phyloP scores from a whole-genome alignment of 352 stramenopile species.

The Globisporangium splendens region DNA sequence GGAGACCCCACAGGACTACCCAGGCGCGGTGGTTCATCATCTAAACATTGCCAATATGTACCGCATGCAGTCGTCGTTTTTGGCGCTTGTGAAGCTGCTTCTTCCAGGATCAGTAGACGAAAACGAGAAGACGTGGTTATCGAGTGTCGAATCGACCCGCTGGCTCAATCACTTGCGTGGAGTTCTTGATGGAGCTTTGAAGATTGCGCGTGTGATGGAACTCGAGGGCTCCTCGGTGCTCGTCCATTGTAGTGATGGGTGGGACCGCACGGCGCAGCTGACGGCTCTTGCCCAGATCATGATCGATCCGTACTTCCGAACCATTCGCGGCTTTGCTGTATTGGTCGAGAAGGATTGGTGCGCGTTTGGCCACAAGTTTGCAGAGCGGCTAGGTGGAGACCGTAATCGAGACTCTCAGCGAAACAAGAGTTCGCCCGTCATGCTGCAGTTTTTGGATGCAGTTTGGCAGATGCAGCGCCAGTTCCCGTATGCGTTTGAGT shows the following conservation, averaged over 20 bases:
- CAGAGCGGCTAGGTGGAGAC: conserved; percentile 62
- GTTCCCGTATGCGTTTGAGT: conserved; percentile 82
- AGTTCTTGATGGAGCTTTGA: conserved; percentile 76
- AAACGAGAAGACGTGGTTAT: conserved; percentile 62
- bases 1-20: conserved; percentile 81
- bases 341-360: conserved; percentile 88
- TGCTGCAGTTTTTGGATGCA: conserved; percentile 84
- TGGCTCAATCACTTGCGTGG: conserved; percentile 85
- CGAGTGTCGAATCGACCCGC: conserved; percentile 68
- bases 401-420: conserved; percentile 71
- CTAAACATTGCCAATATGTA: conserved; percentile 94
- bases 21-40: conserved; percentile 74
- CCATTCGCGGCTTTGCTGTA: conserved; percentile 74
- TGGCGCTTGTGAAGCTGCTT: conserved; percentile 68
- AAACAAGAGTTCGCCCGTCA: conserved; percentile 78
- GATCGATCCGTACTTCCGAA: conserved; percentile 87
- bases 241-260: conserved; percentile 88
- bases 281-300: conserved; percentile 79
- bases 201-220: conserved; percentile 85
- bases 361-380: conserved; percentile 84
- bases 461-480: conserved; percentile 84
- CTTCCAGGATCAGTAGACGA: conserved; percentile 61
- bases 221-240: conserved; percentile 76
- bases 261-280: conserved; percentile 83
- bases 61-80: conserved; percentile 82